Conservation (phyloP, 345 rosid genomes). For the Rhodamnia argentea region DNA sequence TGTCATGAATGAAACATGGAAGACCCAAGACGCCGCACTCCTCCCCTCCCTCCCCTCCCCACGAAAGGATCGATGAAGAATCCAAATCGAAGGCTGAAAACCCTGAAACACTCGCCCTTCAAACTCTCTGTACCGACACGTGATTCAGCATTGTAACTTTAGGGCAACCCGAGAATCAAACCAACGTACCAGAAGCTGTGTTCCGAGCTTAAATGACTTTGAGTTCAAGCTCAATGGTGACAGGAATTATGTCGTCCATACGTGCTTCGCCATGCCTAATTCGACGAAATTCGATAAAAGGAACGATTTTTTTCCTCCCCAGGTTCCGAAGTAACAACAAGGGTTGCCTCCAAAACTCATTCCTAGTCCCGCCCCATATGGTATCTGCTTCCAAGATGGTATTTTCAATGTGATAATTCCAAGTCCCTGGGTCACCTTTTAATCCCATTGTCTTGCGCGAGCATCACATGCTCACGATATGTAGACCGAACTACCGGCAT, state of each 20-base stretch:
- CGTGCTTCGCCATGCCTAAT: background rate
- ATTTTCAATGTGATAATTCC: background rate
- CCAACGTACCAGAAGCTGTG: background rate
- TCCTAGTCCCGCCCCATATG: background rate
- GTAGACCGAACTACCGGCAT: background rate
- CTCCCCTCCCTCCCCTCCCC: background rate
- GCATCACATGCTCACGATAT: background rate
- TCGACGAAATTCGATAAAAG: fast-evolving
- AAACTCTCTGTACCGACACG: background rate
- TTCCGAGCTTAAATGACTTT: background rate
- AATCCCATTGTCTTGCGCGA: background rate
- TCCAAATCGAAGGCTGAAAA: background rate
- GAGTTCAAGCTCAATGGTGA: background rate
- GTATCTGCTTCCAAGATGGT: background rate
- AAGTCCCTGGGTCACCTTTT: background rate
- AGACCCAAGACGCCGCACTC: background rate
- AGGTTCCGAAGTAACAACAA: background rate
- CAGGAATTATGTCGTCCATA: background rate
- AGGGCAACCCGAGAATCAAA: background rate
- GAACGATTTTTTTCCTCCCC: background rate
- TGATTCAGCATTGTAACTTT: background rate
- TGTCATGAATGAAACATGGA: background rate
- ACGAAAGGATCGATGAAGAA: background rate
- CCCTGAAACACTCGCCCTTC: background rate
- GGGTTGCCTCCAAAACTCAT: background rate